Evolutionary conservation across 164 flowering plant species (phyloP).

Genomic region (Tinospora cordifolia): DNA sequence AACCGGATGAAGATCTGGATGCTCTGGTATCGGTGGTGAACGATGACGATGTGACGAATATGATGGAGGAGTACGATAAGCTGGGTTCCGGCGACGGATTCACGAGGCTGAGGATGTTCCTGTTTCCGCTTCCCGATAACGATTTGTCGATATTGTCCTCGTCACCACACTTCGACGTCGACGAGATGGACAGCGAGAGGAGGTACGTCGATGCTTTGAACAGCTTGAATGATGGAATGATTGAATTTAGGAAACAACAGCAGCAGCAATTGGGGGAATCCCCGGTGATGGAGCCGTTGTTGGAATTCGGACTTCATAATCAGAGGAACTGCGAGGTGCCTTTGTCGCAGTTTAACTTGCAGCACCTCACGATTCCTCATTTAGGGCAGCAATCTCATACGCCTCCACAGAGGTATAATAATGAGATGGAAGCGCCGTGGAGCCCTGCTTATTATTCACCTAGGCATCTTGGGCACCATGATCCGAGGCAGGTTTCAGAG

Average conservation of each 20-base stretch:
- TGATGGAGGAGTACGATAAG: constrained; percentile 99
- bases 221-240: constrained; percentile 48
- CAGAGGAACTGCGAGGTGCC: constrained; percentile 50
- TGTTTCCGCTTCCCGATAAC: constrained; percentile 62
- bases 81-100: constrained; percentile 76
- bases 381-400: constrained; percentile 39
- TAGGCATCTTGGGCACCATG: constrained; percentile 55
- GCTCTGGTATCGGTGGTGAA: constrained; percentile 95
- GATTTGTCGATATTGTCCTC: constrained; percentile 31
- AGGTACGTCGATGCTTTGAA: constrained; percentile 97
- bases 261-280: constrained; percentile 40
- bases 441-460: constrained; percentile 91
- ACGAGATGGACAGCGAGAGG: constrained; percentile 74
- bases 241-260: constrained; percentile 43
- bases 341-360: constrained; percentile 41
- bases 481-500: constrained; percentile 45
- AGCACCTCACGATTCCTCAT: constrained; percentile 48
- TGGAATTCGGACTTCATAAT: constrained; percentile 43
- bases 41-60: constrained; percentile 87
- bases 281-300: constrained; percentile 32
- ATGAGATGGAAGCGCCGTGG: constrained; percentile 79
- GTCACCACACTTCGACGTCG: constrained; percentile 38
- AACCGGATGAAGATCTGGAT: constrained; percentile 98
- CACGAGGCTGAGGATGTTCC: constrained; percentile 71
- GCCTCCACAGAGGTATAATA: constrained; percentile 39